A percentile compares a stretch with the other conserved stretches of the same genome.
These are phyloP conservation scores for Talaromyces rugulosus DNA, from an alignment of 2,329 filamentous ascomycete species.

Conservation along the genomic window DNA sequence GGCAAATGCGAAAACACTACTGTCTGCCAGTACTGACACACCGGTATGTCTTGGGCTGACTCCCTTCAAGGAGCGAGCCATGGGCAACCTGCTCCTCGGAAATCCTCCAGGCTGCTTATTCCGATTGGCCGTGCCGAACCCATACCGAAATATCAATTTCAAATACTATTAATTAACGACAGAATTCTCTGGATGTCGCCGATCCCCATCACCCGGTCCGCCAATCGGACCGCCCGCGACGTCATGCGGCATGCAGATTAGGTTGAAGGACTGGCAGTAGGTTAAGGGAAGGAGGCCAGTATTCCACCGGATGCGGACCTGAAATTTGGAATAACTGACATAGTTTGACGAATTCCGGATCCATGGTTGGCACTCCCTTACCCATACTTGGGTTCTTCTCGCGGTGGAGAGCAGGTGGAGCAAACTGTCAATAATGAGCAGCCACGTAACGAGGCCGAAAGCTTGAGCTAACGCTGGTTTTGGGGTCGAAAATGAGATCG, in stretches of 20 bases:
- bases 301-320: neutral
- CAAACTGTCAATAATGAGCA: neutral
- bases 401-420: neutral
- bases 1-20: neutral
- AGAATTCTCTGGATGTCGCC: neutral
- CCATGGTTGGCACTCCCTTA: neutral
- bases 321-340: neutral
- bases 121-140: neutral
- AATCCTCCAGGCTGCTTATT: neutral
- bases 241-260: neutral
- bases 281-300: neutral
- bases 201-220: neutral
- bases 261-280: no score
- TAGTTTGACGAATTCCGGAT: neutral
- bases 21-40: neutral
- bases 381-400: no score
- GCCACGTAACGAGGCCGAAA: neutral
- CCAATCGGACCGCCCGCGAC: neutral
- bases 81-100: neutral
- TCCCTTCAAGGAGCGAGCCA: no score
- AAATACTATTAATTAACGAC: no score
- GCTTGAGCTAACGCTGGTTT: neutral
- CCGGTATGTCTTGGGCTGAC: neutral
- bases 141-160: no score
- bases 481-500: neutral